Evolutionary conservation across 2,329 filamentous ascomycete genomes (phyloP), one percentile per base, ranked within the genome.

Genomic region (Trichophyton rubrum): DNA sequence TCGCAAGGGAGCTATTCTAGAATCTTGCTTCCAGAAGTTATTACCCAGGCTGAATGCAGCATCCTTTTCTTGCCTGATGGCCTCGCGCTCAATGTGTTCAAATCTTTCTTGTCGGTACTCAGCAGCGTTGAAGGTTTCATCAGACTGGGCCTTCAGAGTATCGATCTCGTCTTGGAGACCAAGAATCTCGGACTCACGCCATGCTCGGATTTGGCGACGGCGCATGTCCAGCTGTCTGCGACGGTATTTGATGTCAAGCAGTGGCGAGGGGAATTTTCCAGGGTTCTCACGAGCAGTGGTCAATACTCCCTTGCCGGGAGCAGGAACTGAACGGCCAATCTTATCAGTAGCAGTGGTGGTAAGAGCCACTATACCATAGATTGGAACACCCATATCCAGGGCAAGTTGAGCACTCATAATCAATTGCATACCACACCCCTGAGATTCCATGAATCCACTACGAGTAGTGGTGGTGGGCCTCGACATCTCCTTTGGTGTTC

Each of bases 361-460:
- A 70, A 96, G 83, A 62, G 89, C 95, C 69, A 99, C 78, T 64
- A 99, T 84, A 81, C 92, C 92, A 71, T 99, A 90, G 70, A 99
- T 97, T 11, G 93, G 93, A 27, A 99, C 90, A 75, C 93, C 93
- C 93, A 99, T 99, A 65, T 99, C 93, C 60, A 99, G 79, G 49
- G 93, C 93, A 66, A 99, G 85, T 78, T 88, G 89, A 60, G 92
- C 93, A 65, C 89, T 95, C 93, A 99, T 99, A 76, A 99, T 92
- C 70, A 99, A 82, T 77, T 99, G 93, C 75, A 99, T 86, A 87
- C 95, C 93, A 69, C 90, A 95, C 71, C 93, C 93, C 77, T 99
- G 93, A 2, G 95, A 96, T 77, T 99, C 93, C 93, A 99, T 97
- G 81, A 99, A 99, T 58, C 93, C 93, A 69, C 91, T 93, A 76